Evolutionary conservation across 495 filamentous ascomycete species (phyloP).

Genomic region (Penicillium canescens): DNA sequence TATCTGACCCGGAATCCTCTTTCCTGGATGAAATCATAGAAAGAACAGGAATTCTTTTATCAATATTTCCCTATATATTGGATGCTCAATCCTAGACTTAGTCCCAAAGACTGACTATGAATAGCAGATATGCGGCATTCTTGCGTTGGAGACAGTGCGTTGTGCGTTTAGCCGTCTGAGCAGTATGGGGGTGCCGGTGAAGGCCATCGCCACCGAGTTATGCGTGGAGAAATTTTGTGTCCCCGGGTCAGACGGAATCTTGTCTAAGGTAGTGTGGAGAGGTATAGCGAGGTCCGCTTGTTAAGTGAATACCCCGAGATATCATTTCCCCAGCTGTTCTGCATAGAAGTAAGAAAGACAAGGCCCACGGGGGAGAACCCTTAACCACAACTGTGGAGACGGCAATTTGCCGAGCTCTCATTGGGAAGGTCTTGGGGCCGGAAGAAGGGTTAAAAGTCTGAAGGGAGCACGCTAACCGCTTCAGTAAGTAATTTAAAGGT

Average conservation of each 20-base stretch:
- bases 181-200: constrained; percentile 9
- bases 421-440: background rate
- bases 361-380: constrained; percentile 19
- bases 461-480: too few relatives aligned
- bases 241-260: constrained; percentile 15
- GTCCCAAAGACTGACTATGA: too few relatives aligned
- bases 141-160: background rate
- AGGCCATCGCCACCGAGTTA: constrained; percentile 5
- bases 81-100: too few relatives aligned
- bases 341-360: background rate
- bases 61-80: background rate
- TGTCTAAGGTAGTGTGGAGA: constrained; percentile 1
- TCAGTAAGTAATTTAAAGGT: background rate
- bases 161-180: constrained; percentile 15
- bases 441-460: constrained; percentile 7
- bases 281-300: constrained; percentile 5
- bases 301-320: constrained; percentile 9
- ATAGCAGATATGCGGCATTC: too few relatives aligned
- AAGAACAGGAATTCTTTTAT: background rate
- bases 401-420: constrained; percentile 15
- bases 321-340: constrained; percentile 3
- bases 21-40: constrained; percentile 8
- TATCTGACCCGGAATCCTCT: constrained; percentile 19
- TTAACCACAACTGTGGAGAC: constrained; percentile 20
- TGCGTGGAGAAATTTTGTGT: constrained; percentile 8